Base-by-base conservation (phyloP, 345 rosid genomes). In the Rhizophora mangle region DNA sequence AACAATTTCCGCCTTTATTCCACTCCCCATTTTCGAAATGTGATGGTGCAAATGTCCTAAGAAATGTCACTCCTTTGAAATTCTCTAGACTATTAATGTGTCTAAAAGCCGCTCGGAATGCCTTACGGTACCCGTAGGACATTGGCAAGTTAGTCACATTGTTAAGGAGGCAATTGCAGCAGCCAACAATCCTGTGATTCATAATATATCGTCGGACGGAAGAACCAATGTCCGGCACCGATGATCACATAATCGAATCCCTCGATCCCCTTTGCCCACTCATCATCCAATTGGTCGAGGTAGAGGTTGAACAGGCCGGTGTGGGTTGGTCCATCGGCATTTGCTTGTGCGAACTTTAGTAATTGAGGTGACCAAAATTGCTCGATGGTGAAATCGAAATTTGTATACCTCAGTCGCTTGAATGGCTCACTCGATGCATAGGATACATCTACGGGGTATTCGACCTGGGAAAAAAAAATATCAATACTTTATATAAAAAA, bases 141-240 rank as follows among this genome's bases (percentile, higher is more conserved):
- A 85, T 84, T 0, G 88, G 73, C 66, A 86, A 59, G 60, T 88
- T 89, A 8, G 79, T 87, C 10, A 91, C 80, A n/a, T 91, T 83
- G 1, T 79, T 71, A 8, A 80, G 60, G 3, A 68, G 82, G 64
- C 98, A 91, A 60, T 57, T 87, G 31, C 82, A 84, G 78, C 98
- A 94, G 27, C 97, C 98, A 0, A 66, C 70, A 0, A 85, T 37
- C 0, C 51, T 56, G 46, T 46, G 36, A 11, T 82, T 94, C 87
- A 34, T 83, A 84, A 83, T 79, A 89, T 32, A 89, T 67, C 0
- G 74, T 36, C 0, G 98, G 86, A 0, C 96, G 88, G 71, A 24
- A 89, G 79, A 91, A 91, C 97, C 98, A 94, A 20, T 86, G 94
- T n/a, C 98, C 96, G 0, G 87, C 79, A 0, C 83, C 84, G 70